A percentile compares a stretch with the other conserved stretches of the same genome.
These are phyloP conservation scores for Panicum virgatum DNA, from an alignment of 202 grass and related monocot genomes.

Conservation along the genomic window DNA sequence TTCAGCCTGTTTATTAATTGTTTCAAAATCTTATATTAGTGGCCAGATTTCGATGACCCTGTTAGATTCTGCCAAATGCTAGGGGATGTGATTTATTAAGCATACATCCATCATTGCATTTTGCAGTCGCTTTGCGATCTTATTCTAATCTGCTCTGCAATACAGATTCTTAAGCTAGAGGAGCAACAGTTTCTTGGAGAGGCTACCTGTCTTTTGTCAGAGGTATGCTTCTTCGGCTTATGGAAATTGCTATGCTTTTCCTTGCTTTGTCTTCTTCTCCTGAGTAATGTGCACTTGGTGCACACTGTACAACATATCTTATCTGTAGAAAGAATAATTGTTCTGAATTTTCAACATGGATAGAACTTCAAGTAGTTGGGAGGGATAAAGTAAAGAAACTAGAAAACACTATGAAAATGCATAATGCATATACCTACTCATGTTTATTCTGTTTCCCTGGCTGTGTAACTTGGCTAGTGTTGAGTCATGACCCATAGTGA, in stretches of 20 bases:
- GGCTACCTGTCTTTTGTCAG: slow-evolving; percentile 74
- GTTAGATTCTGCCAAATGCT: slow-evolving; percentile 33
- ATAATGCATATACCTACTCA: neutral
- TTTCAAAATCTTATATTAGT: slow-evolving; percentile 8
- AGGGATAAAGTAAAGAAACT: neutral
- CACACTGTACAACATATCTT: neutral
- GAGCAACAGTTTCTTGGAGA: slow-evolving; percentile 97
- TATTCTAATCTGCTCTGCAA: slow-evolving; percentile 40
- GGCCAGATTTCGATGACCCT: slow-evolving; percentile 1
- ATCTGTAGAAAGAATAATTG: slow-evolving; percentile 1
- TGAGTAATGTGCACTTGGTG: neutral
- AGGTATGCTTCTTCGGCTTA: slow-evolving; percentile 54
- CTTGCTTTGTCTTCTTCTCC: slow-evolving; percentile 6
- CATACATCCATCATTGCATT: neutral
- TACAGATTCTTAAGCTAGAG: slow-evolving; percentile 93
- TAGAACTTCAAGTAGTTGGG: neutral
- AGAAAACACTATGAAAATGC: neutral
- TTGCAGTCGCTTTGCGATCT: slow-evolving; percentile 37
- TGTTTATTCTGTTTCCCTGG: neutral
- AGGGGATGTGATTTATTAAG: slow-evolving; percentile 34
- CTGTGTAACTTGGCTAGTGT: neutral
- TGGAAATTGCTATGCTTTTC: neutral
- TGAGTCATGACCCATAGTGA: neutral
- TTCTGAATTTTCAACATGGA: slow-evolving; percentile 19
- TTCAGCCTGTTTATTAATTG: neutral